Percentiles rank a stretch among this genome's conserved stretches.
phyloP scores from a whole-genome alignment of 1,284 basidiomycete species.

The Athelia psychrophila region DNA sequence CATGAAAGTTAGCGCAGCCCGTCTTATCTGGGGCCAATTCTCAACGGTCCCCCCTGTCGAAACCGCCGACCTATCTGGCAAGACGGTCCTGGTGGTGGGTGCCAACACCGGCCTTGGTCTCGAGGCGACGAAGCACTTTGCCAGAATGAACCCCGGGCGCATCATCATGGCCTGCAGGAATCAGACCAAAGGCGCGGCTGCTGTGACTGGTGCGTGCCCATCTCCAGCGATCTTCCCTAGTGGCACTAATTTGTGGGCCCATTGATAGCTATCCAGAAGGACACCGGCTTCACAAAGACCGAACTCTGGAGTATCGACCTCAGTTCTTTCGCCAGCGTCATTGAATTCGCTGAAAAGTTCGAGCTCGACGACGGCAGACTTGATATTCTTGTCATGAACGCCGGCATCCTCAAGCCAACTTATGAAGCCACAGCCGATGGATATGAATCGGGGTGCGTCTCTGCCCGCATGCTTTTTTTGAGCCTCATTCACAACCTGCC shows the following conservation, averaged over 20 bases:
- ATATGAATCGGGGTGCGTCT: slow-evolving; percentile 34
- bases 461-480: background rate
- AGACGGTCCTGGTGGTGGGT: slow-evolving; percentile 29
- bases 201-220: slow-evolving; percentile 26
- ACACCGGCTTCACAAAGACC: slow-evolving; percentile 26
- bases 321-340: slow-evolving; percentile 33
- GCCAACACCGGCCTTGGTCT: slow-evolving; percentile 43
- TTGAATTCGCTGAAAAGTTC: slow-evolving; percentile 32
- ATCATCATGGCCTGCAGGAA: slow-evolving; percentile 39
- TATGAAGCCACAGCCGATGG: slow-evolving; percentile 31
- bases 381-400: slow-evolving; percentile 40
- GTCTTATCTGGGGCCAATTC: too few species aligned
- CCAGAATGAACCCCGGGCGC: slow-evolving; percentile 35
- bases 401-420: slow-evolving; percentile 18
- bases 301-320: slow-evolving; percentile 39
- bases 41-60: slow-evolving; percentile 10
- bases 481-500: background rate
- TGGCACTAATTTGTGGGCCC: background rate
- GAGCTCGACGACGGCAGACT: slow-evolving; percentile 32
- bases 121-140: slow-evolving; percentile 42
- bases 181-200: slow-evolving; percentile 29
- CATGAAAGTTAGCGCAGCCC: too few species aligned
- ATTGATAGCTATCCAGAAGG: slow-evolving; percentile 24
- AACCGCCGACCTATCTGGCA: slow-evolving; percentile 22
- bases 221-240: background rate